Evolutionary conservation across 257 asterid species (phyloP).

Genomic region (Mitragyna speciosa): DNA sequence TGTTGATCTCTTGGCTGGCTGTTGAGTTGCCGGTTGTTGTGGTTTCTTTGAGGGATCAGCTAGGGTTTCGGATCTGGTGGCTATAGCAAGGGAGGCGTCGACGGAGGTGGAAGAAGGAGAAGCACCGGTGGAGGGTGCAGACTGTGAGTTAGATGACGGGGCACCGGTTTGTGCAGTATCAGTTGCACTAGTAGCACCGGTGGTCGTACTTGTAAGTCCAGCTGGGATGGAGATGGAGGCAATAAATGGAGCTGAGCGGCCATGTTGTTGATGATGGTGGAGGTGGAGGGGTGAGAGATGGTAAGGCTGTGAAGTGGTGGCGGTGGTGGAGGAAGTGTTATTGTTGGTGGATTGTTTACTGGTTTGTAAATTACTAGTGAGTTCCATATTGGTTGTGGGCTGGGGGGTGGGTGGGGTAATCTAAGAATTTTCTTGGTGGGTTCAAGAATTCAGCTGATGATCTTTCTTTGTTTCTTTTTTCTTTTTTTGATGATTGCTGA

Average conservation of each 20-base stretch:
- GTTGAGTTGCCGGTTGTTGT: slow-evolving; percentile 27
- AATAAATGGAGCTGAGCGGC: slow-evolving; percentile 13
- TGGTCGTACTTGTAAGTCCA: not conserved
- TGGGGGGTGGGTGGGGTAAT: slow-evolving; percentile 10
- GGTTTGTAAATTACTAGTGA: slow-evolving; percentile 52
- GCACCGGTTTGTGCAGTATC: slow-evolving; percentile 4
- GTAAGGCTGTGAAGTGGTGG: slow-evolving; percentile 18
- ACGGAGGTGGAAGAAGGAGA: slow-evolving; percentile 28
- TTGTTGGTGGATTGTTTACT: slow-evolving; percentile 20
- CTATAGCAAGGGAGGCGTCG: slow-evolving; percentile 61
- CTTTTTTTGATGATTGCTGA: slow-evolving; percentile 27
- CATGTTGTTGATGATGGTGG: slow-evolving; percentile 15
- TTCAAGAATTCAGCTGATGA: slow-evolving; percentile 33
- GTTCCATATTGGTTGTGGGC: slow-evolving; percentile 56
- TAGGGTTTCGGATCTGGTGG: slow-evolving; percentile 52
- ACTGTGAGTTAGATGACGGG: slow-evolving; percentile 24
- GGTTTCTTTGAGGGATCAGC: slow-evolving; percentile 35
- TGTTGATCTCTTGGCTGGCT: slow-evolving; percentile 49
- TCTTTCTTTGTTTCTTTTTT: slow-evolving; percentile 29
- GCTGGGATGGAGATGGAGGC: slow-evolving; percentile 28
- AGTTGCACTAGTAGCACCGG: slow-evolving; percentile 1
- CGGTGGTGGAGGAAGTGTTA: slow-evolving; percentile 27
- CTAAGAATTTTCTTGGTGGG: slow-evolving; percentile 56
- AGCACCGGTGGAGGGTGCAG: slow-evolving; percentile 30
- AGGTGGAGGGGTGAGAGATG: slow-evolving; percentile 39